Conservation (phyloP, 1,284 basidiomycete species). For the Chalciporus sp. region DNA sequence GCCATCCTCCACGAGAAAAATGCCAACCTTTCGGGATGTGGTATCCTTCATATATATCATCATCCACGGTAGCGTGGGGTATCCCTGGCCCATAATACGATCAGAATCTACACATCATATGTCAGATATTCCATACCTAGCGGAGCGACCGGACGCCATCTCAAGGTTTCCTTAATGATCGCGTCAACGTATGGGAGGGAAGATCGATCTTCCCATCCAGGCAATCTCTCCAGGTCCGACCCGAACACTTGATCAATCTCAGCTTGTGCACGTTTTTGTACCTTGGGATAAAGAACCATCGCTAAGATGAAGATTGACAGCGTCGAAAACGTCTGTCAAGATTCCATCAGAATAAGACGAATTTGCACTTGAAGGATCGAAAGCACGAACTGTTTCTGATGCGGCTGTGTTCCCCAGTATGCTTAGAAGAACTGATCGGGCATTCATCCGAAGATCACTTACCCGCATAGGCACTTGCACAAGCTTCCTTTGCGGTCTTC, state of each 20-base stretch:
- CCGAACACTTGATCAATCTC: constrained; percentile 16
- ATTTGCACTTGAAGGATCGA: neutral
- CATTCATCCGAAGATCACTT: neutral
- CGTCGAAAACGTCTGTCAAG: constrained; percentile 10
- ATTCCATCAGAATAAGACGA: neutral
- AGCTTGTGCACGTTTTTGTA: constrained; percentile 15
- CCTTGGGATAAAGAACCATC: constrained; percentile 18
- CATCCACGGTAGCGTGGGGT: constrained; percentile 27
- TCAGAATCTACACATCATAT: neutral
- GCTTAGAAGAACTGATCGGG: neutral
- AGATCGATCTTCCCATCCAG: constrained; percentile 16
- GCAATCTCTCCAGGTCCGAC: constrained; percentile 17
- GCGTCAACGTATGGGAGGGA: constrained; percentile 12
- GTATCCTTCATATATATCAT: constrained; percentile 36
- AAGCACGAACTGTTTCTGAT: constrained; percentile 9
- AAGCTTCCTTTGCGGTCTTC: constrained; percentile 7
- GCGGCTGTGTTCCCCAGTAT: constrained; percentile 4
- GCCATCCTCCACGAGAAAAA: neutral
- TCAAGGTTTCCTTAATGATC: constrained; percentile 6
- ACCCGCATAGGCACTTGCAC: constrained; percentile 16
- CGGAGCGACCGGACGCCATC: constrained; percentile 4
- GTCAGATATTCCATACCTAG: constrained; percentile 5
- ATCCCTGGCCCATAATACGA: neutral
- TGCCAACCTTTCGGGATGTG: constrained; percentile 12
- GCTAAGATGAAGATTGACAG: constrained; percentile 12